Evolutionary conservation across 2,329 filamentous ascomycete species (phyloP).

Genomic region (Zasmidium cellare): DNA sequence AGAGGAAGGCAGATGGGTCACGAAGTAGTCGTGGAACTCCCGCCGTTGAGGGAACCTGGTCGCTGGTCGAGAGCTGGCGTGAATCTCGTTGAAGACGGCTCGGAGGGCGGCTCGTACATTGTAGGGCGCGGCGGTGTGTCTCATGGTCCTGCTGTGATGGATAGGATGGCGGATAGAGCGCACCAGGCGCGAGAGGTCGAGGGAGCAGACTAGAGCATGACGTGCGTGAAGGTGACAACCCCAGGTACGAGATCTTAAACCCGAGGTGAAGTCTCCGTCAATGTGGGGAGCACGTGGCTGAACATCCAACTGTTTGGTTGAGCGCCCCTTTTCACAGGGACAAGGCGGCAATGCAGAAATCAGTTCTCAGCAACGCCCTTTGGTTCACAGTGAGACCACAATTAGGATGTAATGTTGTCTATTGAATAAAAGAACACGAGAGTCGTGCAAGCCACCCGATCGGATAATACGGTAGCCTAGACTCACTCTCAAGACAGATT

Average conservation of each 20-base stretch:
- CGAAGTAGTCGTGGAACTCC: constrained; percentile 91
- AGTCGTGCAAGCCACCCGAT: too few relatives aligned
- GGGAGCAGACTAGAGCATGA: not conserved
- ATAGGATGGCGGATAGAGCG: constrained; percentile 3
- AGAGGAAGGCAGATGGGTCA: constrained; percentile 90
- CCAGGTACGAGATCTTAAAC: not conserved
- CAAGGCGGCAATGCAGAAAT: too few relatives aligned
- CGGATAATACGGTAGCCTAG: too few relatives aligned
- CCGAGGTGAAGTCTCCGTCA: not conserved
- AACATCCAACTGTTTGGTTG: too few relatives aligned
- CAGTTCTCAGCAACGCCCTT: too few relatives aligned
- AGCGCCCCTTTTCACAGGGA: too few relatives aligned
- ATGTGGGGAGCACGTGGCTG: not conserved
- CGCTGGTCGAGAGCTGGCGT: constrained; percentile 2
- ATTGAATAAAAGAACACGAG: too few relatives aligned
- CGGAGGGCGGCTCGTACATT: constrained; percentile 30
- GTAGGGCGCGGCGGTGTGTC: constrained; percentile 30
- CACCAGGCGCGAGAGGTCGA: constrained; percentile 14
- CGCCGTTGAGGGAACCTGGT: constrained; percentile 29
- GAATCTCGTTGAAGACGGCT: constrained; percentile 25
- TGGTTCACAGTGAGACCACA: too few relatives aligned
- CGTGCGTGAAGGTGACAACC: not conserved
- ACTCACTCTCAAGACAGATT: too few relatives aligned
- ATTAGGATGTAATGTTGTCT: too few relatives aligned
- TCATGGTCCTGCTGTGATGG: constrained; percentile 20